These are phyloP conservation scores for Colletotrichum sublineola DNA, from an alignment of 2,329 filamentous ascomycete genomes.

Conservation along the genomic window DNA sequence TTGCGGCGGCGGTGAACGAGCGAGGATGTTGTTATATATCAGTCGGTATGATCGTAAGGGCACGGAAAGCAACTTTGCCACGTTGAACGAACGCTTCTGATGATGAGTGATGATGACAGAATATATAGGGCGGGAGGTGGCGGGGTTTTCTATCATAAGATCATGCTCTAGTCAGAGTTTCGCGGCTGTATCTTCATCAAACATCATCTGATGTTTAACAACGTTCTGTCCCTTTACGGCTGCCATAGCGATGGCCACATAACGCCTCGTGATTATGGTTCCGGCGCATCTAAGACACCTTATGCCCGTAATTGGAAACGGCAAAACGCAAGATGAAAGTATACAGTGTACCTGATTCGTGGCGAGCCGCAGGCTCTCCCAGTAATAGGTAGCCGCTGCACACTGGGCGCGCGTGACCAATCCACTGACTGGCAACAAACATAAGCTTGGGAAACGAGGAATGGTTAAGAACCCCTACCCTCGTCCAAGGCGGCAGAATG, in stretches of 20 bases:
- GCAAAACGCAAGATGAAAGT: slow-evolving; percentile 22
- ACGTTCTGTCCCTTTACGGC: slow-evolving; percentile 13
- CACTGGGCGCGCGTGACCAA: neutral
- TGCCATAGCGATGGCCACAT: slow-evolving; percentile 23
- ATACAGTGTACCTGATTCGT: neutral
- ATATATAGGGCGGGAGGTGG: slow-evolving; percentile 20
- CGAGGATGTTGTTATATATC: neutral
- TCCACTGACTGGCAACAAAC: neutral
- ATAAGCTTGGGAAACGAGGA: neutral
- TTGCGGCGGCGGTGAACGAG: too few relatives aligned
- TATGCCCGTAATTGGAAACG: slow-evolving; percentile 36
- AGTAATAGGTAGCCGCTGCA: neutral
- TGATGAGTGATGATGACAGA: slow-evolving; percentile 9
- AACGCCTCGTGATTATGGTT: slow-evolving; percentile 28
- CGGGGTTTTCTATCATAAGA: slow-evolving; percentile 32
- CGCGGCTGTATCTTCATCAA: slow-evolving; percentile 39
- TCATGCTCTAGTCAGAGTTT: slow-evolving; percentile 27
- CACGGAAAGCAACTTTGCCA: neutral
- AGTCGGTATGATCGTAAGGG: neutral
- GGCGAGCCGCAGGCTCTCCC: neutral
- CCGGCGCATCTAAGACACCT: neutral
- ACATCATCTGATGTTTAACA: slow-evolving; percentile 38
- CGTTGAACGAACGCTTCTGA: neutral
- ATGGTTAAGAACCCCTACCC: neutral
- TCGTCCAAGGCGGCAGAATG: neutral